phyloP scores from a whole-genome alignment of 805 yeast species.

The Geotrichum ghanense region DNA sequence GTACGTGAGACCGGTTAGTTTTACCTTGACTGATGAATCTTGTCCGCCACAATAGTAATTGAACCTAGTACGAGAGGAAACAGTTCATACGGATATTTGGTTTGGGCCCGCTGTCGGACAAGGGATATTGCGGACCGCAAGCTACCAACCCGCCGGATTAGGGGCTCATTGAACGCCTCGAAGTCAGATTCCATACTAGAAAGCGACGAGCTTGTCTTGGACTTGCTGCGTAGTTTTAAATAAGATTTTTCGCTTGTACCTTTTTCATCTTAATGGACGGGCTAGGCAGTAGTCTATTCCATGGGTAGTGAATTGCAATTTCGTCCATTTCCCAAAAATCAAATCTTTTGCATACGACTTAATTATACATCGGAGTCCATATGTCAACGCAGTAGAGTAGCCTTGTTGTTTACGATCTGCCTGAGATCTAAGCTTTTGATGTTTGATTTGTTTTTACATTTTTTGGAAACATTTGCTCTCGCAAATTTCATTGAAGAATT shows the following conservation, averaged over 20 bases:
- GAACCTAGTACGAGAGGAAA: slow-evolving; percentile 38
- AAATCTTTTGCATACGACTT: slow-evolving; percentile 38
- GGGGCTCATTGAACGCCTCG: slow-evolving; percentile 40
- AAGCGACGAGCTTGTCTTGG: slow-evolving; percentile 34
- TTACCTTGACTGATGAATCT: slow-evolving; percentile 33
- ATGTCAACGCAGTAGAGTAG: slow-evolving; percentile 42
- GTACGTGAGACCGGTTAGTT: slow-evolving; percentile 37
- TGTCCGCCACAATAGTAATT: slow-evolving; percentile 32
- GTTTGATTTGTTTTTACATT: slow-evolving; percentile 25
- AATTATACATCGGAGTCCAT: slow-evolving; percentile 36
- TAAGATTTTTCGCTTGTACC: slow-evolving; percentile 33
- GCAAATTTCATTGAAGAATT: too few species aligned
- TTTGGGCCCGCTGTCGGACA: slow-evolving; percentile 36
- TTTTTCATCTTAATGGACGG: slow-evolving; percentile 32
- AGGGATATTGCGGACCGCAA: slow-evolving; percentile 39
- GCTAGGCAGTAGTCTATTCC: slow-evolving; percentile 30
- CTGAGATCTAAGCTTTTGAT: slow-evolving; percentile 37
- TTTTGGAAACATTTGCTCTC: too few species aligned
- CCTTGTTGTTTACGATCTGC: slow-evolving; percentile 45
- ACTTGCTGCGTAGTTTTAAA: slow-evolving; percentile 33
- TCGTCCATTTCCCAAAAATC: slow-evolving; percentile 35
- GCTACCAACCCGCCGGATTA: slow-evolving; percentile 40
- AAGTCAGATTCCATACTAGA: slow-evolving; percentile 45
- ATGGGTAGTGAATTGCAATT: slow-evolving; percentile 35
- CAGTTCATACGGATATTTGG: slow-evolving; percentile 38